Evolutionary conservation across 2,329 filamentous ascomycete species (phyloP).

Genomic region (Venturia pyrina): DNA sequence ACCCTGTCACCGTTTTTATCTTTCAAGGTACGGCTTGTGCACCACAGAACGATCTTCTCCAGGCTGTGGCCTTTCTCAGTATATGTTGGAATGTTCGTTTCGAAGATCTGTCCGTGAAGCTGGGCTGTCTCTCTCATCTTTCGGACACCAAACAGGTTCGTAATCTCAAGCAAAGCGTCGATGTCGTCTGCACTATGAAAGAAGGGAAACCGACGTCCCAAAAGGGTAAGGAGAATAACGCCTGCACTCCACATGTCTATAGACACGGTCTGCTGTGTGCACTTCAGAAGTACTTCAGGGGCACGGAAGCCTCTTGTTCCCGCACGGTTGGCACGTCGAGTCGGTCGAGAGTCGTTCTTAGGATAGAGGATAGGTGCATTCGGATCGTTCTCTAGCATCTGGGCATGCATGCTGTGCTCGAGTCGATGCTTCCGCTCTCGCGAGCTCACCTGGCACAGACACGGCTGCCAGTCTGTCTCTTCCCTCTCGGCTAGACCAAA

Average conservation of each 20-base stretch:
- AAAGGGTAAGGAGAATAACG: constrained; percentile 91
- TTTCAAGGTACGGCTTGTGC: constrained; percentile 63
- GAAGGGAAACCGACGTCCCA: constrained; percentile 89
- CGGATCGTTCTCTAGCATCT: constrained; percentile 32
- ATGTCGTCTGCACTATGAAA: constrained; percentile 99
- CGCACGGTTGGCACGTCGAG: constrained; percentile 83
- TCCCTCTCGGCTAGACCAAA: constrained; percentile 84
- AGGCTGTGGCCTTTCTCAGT: constrained; percentile 75
- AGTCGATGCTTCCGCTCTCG: constrained; percentile 50
- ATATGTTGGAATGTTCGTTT: constrained; percentile 87
- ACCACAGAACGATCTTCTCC: constrained; percentile 94
- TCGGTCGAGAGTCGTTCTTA: constrained; percentile 61
- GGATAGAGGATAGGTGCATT: constrained; percentile 56
- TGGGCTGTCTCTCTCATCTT: constrained; percentile 76
- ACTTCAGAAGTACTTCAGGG: constrained; percentile 94
- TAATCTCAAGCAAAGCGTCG: constrained; percentile 94
- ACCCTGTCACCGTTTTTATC: constrained; percentile 40
- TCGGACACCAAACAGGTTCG: constrained; percentile 80
- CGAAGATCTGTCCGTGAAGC: constrained; percentile 82
- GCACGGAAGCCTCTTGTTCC: constrained; percentile 93
- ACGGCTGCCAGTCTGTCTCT: constrained; percentile 65
- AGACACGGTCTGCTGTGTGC: constrained; percentile 81
- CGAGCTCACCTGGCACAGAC: constrained; percentile 63
- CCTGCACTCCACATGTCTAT: constrained; percentile 97
- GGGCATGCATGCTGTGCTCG: constrained; percentile 49